Percentiles rank a stretch among this genome's conserved stretches.
phyloP scores from a whole-genome alignment of 148 eudicot species.

The Camellia lanceoleosa region DNA sequence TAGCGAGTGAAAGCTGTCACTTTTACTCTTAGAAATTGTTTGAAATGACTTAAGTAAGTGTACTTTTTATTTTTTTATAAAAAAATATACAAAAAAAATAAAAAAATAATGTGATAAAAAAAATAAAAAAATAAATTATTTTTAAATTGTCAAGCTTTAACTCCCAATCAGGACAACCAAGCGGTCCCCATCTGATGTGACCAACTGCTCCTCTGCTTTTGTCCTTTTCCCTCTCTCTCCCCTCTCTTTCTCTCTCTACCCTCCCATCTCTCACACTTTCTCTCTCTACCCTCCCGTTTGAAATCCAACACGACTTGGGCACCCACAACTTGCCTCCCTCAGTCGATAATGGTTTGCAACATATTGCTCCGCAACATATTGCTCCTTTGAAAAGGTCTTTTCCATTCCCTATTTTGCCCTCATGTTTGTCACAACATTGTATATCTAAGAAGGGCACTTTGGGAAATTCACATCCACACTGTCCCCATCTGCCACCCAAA shows the following conservation, averaged over 20 bases:
- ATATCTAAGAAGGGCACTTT: neutral
- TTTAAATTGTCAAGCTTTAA: neutral
- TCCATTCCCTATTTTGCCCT: neutral
- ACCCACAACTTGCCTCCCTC: neutral
- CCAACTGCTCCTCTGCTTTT: conserved; percentile 26
- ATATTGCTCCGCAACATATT: neutral
- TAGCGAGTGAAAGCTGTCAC: too few species aligned
- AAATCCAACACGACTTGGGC: neutral
- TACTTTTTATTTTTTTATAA: too few species aligned
- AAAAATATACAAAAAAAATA: too few species aligned
- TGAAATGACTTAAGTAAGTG: too few species aligned
- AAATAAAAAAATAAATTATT: too few species aligned
- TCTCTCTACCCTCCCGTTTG: too few species aligned
- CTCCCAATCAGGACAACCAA: conserved; percentile 3
- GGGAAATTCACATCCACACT: neutral
- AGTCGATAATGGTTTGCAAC: neutral
- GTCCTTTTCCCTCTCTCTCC: neutral
- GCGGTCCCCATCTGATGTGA: conserved; percentile 33
- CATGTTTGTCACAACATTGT: neutral
- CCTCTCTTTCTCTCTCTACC: neutral
- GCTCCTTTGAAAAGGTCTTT: neutral
- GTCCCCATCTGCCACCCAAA: neutral
- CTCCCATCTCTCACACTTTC: too few species aligned
- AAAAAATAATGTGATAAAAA: too few species aligned
- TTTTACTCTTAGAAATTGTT: too few species aligned